Base-by-base conservation (phyloP, 2,329 filamentous ascomycete genomes). In the Dothistroma pini region DNA sequence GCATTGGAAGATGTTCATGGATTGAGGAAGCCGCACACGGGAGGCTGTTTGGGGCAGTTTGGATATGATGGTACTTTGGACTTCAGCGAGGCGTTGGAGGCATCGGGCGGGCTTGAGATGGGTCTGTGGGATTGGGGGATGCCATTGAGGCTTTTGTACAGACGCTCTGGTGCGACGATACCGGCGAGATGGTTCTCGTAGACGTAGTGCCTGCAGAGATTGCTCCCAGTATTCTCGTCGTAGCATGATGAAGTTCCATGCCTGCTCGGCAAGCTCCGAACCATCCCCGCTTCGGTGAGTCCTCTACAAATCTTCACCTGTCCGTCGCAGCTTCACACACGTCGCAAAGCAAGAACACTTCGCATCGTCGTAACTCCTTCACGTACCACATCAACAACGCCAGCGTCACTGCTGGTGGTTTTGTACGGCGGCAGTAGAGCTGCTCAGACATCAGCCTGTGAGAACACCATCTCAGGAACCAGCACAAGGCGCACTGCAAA, bases 371-470 rank as follows among this genome's bases (percentile, higher is more conserved):
- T 35, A 50, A 50, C 48, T 34, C 31, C 56, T 47, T 44, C 38
- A 48, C 16, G 29, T 22, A 55, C 55, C n/a, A 44, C 55, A 29
- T 19, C 50, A 31, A 34, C 50, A 31, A 29, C 50, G 35, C 54
- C 62, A 62, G 62, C 62, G 57, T 58, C 59, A 34, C 59, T 59
- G 54, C 59, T 61, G 58, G 56, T 57, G 29, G 19, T 49, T 41
- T 32, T 51, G 56, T 52, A 22, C 41, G 32, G 56, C 59, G n/a
- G 32, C 51, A 25, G 38, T n/a, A 22, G 52, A 51, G 41, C 51
- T 58, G 58, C 51, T 29, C 60, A 66, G 51, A 59, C 63, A 61
- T 68, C 65, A 68, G 66, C 68, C 68, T 69, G 68, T 69, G 68
- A 69, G 68, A 68, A 68, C 61, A 62, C 60, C 66, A 58, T 69